phyloP scores from a whole-genome alignment of 257 asterid species.

The Ilex asprella region DNA sequence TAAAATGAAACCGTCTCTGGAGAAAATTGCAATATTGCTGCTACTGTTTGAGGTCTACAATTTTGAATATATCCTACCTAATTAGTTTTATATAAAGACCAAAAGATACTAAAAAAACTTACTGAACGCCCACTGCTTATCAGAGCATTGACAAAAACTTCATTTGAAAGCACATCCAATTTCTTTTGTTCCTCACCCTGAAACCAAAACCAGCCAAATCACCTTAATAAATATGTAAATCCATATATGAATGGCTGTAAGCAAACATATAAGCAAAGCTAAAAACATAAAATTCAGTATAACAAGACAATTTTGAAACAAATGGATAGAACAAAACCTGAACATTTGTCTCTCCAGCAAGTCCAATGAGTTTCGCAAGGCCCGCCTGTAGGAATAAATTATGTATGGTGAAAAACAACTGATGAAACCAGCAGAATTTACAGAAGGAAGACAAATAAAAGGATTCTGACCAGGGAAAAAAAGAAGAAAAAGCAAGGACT shows the following conservation, averaged over 20 bases:
- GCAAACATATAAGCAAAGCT: background rate
- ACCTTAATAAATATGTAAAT: too few relatives aligned
- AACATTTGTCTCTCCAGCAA: constrained; percentile 95
- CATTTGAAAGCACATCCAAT: constrained; percentile 89
- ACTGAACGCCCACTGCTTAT: constrained; percentile 96
- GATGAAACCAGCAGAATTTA: background rate
- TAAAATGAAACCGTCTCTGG: too few relatives aligned
- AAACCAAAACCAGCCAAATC: background rate
- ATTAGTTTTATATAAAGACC: too few relatives aligned
- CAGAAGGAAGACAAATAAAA: too few relatives aligned
- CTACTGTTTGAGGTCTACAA: too few relatives aligned
- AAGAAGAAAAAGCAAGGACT: too few relatives aligned
- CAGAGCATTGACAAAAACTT: constrained; percentile 84
- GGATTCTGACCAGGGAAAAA: too few relatives aligned
- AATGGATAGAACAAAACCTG: constrained; percentile 48
- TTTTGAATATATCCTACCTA: too few relatives aligned
- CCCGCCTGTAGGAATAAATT: constrained; percentile 63
- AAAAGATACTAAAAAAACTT: constrained; percentile 16
- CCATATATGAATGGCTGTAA: background rate
- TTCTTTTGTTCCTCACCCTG: constrained; percentile 98
- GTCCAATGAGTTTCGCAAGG: constrained; percentile 91
- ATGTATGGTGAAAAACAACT: constrained; percentile 1
- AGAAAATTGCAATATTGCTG: too few relatives aligned
- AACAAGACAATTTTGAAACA: too few relatives aligned
- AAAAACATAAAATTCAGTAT: too few relatives aligned